Conservation (phyloP, 352 stramenopile species). For the Thalassiosira allenii region DNA sequence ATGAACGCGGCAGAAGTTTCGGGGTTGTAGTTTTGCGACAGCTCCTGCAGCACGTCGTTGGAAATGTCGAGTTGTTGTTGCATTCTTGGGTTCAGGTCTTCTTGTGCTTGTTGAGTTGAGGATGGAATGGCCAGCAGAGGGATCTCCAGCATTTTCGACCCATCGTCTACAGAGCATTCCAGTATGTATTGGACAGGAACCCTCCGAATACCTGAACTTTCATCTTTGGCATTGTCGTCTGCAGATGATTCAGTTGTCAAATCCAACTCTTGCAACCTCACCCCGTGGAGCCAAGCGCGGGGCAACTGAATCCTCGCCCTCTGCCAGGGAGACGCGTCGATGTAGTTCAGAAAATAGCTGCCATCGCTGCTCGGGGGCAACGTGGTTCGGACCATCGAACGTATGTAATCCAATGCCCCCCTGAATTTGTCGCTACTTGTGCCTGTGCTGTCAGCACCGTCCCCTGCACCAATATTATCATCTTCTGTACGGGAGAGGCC, state of each 20-base stretch:
- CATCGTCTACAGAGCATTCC: conserved; percentile 55
- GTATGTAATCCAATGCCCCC: conserved; percentile 51
- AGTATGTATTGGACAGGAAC: conserved; percentile 47
- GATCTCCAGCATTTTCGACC: conserved; percentile 45
- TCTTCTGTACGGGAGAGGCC: conserved; percentile 17
- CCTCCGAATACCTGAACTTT: conserved; percentile 3
- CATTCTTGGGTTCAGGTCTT: neutral
- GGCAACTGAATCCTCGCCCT: conserved; percentile 42
- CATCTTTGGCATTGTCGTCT: neutral
- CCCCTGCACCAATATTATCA: neutral
- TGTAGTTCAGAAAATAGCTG: conserved; percentile 21
- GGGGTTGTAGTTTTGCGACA: conserved; percentile 44
- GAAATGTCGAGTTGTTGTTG: conserved; percentile 33
- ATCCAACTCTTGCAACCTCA: conserved; percentile 32
- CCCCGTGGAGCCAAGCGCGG: conserved; percentile 42
- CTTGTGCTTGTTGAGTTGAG: neutral
- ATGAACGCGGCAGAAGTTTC: conserved; percentile 53
- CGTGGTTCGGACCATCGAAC: conserved; percentile 32
- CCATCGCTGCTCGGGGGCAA: conserved; percentile 19
- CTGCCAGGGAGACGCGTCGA: conserved; percentile 35
- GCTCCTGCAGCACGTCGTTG: conserved; percentile 44
- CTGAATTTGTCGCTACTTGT: conserved; percentile 9
- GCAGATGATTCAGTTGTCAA: neutral
- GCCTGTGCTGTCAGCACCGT: neutral
- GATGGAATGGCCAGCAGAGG: conserved; percentile 46